Evolutionary conservation across 768 basidiomycete species (phyloP).

Genomic region (Xerocomellus chrysenteron): DNA sequence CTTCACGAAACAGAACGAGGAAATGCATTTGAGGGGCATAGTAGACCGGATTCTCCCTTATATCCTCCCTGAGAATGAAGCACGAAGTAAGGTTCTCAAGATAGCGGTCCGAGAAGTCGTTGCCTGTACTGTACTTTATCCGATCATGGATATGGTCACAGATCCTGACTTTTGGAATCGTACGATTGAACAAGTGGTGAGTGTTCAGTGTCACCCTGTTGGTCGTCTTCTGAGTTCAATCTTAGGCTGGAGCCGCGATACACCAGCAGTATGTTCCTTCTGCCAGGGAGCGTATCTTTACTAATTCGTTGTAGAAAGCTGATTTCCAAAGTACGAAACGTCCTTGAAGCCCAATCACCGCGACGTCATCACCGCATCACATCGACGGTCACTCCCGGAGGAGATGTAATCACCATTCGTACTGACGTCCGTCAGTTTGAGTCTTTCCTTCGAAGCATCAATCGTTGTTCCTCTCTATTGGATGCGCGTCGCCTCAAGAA

Average conservation of each 20-base stretch:
- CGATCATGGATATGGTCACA: constrained; percentile 87
- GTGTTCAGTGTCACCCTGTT: constrained; percentile 31
- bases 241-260: constrained; percentile 64
- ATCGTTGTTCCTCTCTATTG: constrained; percentile 73
- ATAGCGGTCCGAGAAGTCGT: constrained; percentile 81
- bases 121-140: constrained; percentile 78
- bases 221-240: constrained; percentile 6
- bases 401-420: constrained; percentile 75
- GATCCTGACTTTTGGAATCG: constrained; percentile 99
- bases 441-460: constrained; percentile 84
- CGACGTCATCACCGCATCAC: constrained; percentile 44
- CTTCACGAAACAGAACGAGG: constrained; percentile 88
- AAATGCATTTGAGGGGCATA: constrained; percentile 73
- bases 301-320: constrained; percentile 52
- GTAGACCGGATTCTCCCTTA: constrained; percentile 70
- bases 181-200: constrained; percentile 86
- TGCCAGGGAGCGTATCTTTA: constrained; percentile 9
- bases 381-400: constrained; percentile 44
- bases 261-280: constrained; percentile 54
- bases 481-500: constrained; percentile 91
- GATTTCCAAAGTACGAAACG: constrained; percentile 84
- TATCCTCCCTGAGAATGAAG: constrained; percentile 75
- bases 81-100: constrained; percentile 63
- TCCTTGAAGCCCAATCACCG: constrained; percentile 77
- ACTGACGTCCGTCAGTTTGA: constrained; percentile 87